A percentile compares a stretch with the other conserved stretches of the same genome.
Conservation (phyloP, 352 stramenopile species). For the Elongisporangium anandrum region DNA sequence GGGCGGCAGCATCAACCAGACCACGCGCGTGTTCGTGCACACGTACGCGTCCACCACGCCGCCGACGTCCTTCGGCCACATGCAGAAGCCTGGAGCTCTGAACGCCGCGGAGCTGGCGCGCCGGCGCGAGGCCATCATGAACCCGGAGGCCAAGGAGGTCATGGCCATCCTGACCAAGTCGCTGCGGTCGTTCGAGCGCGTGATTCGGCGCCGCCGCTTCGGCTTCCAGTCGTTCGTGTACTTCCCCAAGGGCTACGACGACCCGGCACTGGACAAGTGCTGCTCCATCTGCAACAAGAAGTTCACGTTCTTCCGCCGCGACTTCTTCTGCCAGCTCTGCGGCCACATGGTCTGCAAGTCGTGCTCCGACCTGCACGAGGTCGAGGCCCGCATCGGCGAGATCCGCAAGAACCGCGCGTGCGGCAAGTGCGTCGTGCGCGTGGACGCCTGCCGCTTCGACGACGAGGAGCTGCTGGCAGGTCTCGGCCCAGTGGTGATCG, state of each 20-base stretch:
- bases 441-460: constrained; percentile 40
- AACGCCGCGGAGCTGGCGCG: constrained; percentile 24
- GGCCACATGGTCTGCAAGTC: constrained; percentile 37
- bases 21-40: constrained; percentile 39
- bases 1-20: constrained; percentile 26
- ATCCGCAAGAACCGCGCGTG: constrained; percentile 39
- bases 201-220: constrained; percentile 58
- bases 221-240: constrained; percentile 69
- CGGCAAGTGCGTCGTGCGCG: constrained; percentile 34
- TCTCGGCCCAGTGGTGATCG: constrained; percentile 37
- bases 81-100: constrained; percentile 8
- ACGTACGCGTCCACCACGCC: constrained; percentile 37
- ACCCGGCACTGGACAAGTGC: constrained; percentile 13
- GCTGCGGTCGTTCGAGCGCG: constrained; percentile 40
- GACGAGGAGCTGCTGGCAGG: constrained; percentile 39
- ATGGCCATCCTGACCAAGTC: constrained; percentile 44
- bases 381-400: constrained; percentile 31
- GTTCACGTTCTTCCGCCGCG: constrained; percentile 40
- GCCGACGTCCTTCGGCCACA: constrained; percentile 22
- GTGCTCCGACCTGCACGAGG: constrained; percentile 39
- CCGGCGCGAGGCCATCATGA: constrained; percentile 35
- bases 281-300: constrained; percentile 48
- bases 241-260: constrained; percentile 38
- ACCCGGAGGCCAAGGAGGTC: constrained; percentile 37
- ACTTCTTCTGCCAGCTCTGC: constrained; percentile 53